Percentiles rank a stretch among this genome's conserved stretches.
These are phyloP conservation scores for Parachlorella kessleri DNA, from an alignment of 139 green algal species.

Conservation along the genomic window DNA sequence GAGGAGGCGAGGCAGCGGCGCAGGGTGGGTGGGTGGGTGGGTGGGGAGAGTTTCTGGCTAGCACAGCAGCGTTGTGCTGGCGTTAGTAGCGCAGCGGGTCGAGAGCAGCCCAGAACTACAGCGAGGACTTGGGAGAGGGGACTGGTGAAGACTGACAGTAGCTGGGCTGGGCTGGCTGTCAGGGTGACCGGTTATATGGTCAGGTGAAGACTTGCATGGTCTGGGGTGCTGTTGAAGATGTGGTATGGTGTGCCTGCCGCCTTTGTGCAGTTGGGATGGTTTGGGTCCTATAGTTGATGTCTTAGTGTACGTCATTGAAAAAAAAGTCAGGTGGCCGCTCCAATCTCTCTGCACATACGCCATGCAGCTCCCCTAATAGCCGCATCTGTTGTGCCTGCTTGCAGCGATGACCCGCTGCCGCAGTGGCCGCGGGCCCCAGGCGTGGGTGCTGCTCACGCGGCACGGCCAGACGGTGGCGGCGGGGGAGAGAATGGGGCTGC, in stretches of 20 bases:
- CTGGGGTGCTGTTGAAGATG: too few relatives aligned
- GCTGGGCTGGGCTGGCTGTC: too few relatives aligned
- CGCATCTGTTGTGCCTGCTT: not conserved
- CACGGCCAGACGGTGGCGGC: not conserved
- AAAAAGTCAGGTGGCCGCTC: too few relatives aligned
- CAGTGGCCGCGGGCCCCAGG: not conserved
- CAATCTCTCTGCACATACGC: not conserved
- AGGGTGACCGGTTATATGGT: too few relatives aligned
- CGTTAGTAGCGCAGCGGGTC: too few relatives aligned
- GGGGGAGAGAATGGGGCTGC: not conserved
- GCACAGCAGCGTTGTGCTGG: not conserved
- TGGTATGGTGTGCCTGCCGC: too few relatives aligned
- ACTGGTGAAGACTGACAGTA: too few relatives aligned
- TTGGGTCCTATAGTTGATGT: not conserved
- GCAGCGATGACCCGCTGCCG: conserved; percentile 15
- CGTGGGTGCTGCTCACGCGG: not conserved
- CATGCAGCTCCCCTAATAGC: not conserved
- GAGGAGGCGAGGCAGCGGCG: not conserved
- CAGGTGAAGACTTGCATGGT: too few relatives aligned
- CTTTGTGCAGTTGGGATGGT: not conserved
- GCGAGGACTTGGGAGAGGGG: too few relatives aligned
- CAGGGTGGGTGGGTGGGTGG: too few relatives aligned
- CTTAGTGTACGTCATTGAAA: too few relatives aligned
- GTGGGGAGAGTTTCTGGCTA: not conserved
- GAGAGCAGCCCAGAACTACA: too few relatives aligned